Evolutionary conservation across 2,329 filamentous ascomycete genomes (phyloP), one percentile per base, ranked within the genome.

Genomic region (Penicillium palitans): DNA sequence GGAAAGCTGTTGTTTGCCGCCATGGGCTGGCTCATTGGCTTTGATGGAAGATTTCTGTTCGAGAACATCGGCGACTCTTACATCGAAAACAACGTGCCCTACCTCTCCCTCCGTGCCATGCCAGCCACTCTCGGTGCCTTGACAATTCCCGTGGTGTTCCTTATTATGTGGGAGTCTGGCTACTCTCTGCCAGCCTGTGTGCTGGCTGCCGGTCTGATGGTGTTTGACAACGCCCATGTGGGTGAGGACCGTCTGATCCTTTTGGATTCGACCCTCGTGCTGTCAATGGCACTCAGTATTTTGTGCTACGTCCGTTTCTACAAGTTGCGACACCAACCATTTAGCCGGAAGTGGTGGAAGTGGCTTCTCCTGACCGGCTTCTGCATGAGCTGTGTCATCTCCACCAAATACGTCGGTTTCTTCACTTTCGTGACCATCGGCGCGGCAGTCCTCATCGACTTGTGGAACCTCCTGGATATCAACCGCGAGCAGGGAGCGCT

Each of bases 121-220:
- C 95, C 95, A 42, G 95, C 95, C 59, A 85, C 95, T 50, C 86
- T 98, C 67, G 95, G 95, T 65, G 89, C 95, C 57, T 81, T 99
- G 66, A 99, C 95, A 12, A 91, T 99, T 52, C 90, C 93, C n/a
- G 90, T 93, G 48, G 88, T 91, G 57, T 99, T 96, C 77, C 80
- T 96, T 74, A 99, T 96, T 77, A 99, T 99, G 95, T 99, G 95
- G 95, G 95, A 99, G 79, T 98, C 95, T 50, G 95, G 93, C 63
- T 99, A 99, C 79, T 96, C 91, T 64, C 82, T 99, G 42, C 95
- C 95, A 12, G 95, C 95, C 57, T 96, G 91, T 74, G 81, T 98
- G 55, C 82, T 97, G 57, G 91, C 95, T 7, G 86, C 95, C 40
- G 87, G 90, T 29, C 81, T 99, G 37, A 83, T 99, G 63, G 88